Percentiles rank a stretch among this genome's conserved stretches.
Conservation (phyloP, 1,284 basidiomycete genomes). For the Coniferiporia sulphurascens region DNA sequence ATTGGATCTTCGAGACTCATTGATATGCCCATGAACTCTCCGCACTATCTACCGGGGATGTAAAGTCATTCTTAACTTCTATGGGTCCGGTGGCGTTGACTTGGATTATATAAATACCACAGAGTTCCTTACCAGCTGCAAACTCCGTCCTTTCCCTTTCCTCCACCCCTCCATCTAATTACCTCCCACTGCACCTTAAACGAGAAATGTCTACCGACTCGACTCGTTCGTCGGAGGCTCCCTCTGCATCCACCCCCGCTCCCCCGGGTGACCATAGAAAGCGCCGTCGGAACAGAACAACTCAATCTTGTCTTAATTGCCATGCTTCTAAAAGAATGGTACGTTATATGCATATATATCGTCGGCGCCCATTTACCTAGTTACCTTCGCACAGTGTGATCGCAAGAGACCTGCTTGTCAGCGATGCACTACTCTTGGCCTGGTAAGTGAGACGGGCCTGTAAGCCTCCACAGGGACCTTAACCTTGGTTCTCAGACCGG, state of each 20-base stretch:
- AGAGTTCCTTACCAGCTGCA: background rate
- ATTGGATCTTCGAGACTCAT: background rate
- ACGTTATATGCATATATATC: constrained; percentile 21
- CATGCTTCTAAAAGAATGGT: constrained; percentile 83
- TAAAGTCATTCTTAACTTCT: constrained; percentile 3
- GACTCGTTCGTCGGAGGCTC: constrained; percentile 22
- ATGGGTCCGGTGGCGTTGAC: background rate
- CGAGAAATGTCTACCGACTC: constrained; percentile 24
- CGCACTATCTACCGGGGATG: constrained; percentile 1
- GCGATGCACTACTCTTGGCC: constrained; percentile 66
- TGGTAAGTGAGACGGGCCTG: constrained; percentile 40
- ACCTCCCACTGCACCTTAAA: background rate
- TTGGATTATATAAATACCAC: constrained; percentile 12
- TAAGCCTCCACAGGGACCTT: background rate
- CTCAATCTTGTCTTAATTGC: constrained; percentile 62
- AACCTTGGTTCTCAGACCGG: constrained; percentile 49
- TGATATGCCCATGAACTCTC: constrained; percentile 1
- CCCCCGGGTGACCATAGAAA: constrained; percentile 45
- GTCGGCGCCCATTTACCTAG: background rate
- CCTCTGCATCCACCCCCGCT: constrained; percentile 19
- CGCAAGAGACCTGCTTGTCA: constrained; percentile 61
- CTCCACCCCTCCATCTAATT: background rate
- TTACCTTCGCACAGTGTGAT: constrained; percentile 50
- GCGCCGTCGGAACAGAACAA: constrained; percentile 59
- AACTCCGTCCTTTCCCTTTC: constrained; percentile 1